Conservation (phyloP, 1,284 basidiomycete species). For the Cutaneotrichosporon sp. region DNA sequence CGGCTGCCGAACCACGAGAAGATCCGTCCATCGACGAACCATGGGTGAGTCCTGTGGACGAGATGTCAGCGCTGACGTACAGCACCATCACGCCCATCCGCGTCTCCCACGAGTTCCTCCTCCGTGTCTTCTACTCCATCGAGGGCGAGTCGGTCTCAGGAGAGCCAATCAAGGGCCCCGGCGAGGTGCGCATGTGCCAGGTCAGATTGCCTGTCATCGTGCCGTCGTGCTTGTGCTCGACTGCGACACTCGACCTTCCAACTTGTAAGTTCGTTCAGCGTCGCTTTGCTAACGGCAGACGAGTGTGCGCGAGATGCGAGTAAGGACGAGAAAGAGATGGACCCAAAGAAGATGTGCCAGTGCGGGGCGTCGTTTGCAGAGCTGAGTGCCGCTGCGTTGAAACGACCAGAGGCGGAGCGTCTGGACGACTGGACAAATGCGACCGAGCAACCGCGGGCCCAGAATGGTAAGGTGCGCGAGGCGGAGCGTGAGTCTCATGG, state of each 20-base stretch:
- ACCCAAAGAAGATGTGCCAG: conserved; percentile 26
- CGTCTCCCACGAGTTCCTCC: conserved; percentile 38
- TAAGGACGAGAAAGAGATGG: conserved; percentile 20
- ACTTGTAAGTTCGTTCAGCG: conserved; percentile 26
- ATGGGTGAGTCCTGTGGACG: conserved; percentile 43
- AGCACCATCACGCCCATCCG: conserved; percentile 43
- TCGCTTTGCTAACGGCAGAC: conserved; percentile 11
- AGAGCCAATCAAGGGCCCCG: conserved; percentile 30
- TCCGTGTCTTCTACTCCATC: conserved; percentile 46
- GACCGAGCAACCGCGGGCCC: not conserved
- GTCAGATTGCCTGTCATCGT: conserved; percentile 36
- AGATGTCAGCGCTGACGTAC: not conserved
- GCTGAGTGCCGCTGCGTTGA: conserved; percentile 32
- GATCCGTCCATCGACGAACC: conserved; percentile 41
- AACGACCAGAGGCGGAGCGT: not conserved
- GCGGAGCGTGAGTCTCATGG: not conserved
- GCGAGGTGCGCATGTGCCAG: conserved; percentile 43
- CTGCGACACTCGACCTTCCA: conserved; percentile 32
- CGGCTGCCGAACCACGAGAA: conserved; percentile 45
- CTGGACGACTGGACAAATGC: conserved; percentile 7
- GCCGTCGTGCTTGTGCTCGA: conserved; percentile 40
- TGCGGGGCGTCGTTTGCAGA: conserved; percentile 36
- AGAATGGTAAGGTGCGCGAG: not conserved
- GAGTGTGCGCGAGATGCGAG: conserved; percentile 13
- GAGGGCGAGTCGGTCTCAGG: conserved; percentile 34